phyloP scores from a whole-genome alignment of 345 rosid genomes.

The Rubroshorea leprosula region DNA sequence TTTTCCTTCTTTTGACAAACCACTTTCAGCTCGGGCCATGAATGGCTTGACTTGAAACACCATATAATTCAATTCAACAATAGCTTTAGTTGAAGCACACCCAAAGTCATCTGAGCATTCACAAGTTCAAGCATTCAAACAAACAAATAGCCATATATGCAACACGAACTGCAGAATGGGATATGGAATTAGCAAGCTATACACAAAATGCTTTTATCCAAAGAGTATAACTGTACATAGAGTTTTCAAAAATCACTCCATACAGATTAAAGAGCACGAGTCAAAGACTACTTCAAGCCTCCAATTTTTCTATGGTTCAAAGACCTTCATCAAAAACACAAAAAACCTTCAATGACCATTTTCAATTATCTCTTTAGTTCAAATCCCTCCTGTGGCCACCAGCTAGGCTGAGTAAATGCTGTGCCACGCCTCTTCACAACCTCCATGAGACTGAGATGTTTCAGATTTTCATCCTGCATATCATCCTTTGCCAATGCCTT shows the following conservation, averaged over 20 bases:
- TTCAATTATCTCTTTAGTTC: neutral
- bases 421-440: slow-evolving; percentile 24
- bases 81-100: neutral
- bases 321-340: neutral
- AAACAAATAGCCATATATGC: neutral
- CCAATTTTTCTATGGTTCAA: too few relatives aligned
- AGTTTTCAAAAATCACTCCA: too few relatives aligned
- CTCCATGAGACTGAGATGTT: slow-evolving; percentile 16
- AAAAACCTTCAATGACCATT: neutral
- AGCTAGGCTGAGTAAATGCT: slow-evolving; percentile 4
- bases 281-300: too few relatives aligned
- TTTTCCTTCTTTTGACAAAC: neutral
- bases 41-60: slow-evolving; percentile 10
- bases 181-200: too few relatives aligned
- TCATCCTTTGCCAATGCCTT: slow-evolving; percentile 11
- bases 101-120: neutral
- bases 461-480: slow-evolving; percentile 10
- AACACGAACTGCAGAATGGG: neutral
- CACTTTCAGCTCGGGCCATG: too few relatives aligned
- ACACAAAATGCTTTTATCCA: too few relatives aligned
- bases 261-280: too few relatives aligned
- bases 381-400: slow-evolving; percentile 1
- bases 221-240: too few relatives aligned
- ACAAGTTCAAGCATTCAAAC: neutral
- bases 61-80: slow-evolving; percentile 7